Evolutionary conservation across 2,329 filamentous ascomycete genomes (phyloP), one percentile per base, ranked within the genome.

Genomic region (Fusarium sp.): DNA sequence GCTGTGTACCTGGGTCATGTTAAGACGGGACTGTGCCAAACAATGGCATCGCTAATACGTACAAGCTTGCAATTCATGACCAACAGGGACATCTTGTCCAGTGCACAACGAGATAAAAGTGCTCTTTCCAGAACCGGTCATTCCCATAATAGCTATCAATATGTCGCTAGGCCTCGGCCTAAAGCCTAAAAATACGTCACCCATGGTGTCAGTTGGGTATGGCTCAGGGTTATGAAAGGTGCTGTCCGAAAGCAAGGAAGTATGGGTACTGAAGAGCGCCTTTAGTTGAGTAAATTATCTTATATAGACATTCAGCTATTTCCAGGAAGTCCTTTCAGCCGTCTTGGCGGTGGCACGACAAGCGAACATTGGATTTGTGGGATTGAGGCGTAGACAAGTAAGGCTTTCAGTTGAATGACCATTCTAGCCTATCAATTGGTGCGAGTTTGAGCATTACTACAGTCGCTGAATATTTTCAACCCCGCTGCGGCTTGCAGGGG

Each of bases 61-160:
- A 53, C 50, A 53, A 53, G 50, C 50, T 28, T 53, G 50, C 33
- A 53, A 6, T 12, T 53, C 50, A 12, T 53, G 50, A 2, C 33
- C 50, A 15, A 53, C 13, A 3, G 33, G 50, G 6, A 67, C 57
- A 30, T 69, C 50, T 18, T 69, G 33, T 23, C 40, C 50, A 12
- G 49, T 56, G 30, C 49, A 61, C 16, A 23, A 11, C 4, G 30
- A 43, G 28, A 69, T 69, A n/a, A 69, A 67, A 5, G 57, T 62
- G 25, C 67, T 69, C 18, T 67, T 67, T 7, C 67, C 63, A 21
- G 67, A 37, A n/a, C 67, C 67, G 6, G 63, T 67, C 46, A 69
- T 57, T 15, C 63, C 67, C 63, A 69, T 69, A 5, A 69, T 13
- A 5, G 67, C 67, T n/a, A 69, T 50, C 9, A 62, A 49, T 4